phyloP scores from a whole-genome alignment of 805 yeast genomes.

The Monosporozyma unispora region DNA sequence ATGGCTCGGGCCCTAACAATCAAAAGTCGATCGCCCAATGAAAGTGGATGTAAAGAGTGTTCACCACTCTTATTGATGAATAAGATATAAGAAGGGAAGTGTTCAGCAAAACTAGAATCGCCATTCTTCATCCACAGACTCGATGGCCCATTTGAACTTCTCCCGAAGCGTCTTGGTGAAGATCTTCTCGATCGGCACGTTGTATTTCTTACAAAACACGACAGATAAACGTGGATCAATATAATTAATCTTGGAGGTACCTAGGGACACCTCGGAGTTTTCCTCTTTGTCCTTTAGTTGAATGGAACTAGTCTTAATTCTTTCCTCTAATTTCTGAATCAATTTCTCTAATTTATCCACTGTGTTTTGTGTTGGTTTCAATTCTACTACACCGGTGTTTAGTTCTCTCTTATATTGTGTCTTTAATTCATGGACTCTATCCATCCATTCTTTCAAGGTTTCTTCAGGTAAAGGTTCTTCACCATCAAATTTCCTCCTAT shows the following conservation, averaged over 20 bases:
- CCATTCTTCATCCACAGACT: slow-evolving; percentile 84
- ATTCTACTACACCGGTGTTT: slow-evolving; percentile 47
- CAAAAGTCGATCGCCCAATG: not conserved
- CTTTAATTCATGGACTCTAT: slow-evolving; percentile 43
- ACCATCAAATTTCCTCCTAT: slow-evolving; percentile 52
- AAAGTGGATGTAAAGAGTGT: not conserved
- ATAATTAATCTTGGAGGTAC: slow-evolving; percentile 89
- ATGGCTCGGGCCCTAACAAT: not conserved
- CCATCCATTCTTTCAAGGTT: slow-evolving; percentile 51
- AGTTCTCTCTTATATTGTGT: slow-evolving; percentile 49
- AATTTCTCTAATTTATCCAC: slow-evolving; percentile 67
- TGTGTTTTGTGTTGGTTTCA: slow-evolving; percentile 39
- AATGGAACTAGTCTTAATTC: slow-evolving; percentile 58
- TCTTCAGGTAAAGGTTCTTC: slow-evolving; percentile 45
- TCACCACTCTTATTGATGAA: too few species aligned
- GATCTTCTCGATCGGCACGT: slow-evolving; percentile 86
- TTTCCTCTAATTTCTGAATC: slow-evolving; percentile 59
- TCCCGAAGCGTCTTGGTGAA: slow-evolving; percentile 87
- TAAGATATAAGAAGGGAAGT: too few species aligned
- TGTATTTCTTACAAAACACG: slow-evolving; percentile 73
- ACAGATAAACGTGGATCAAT: slow-evolving; percentile 91
- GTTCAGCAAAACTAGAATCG: slow-evolving; percentile 53
- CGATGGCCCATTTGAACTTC: slow-evolving; percentile 93
- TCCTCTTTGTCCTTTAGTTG: slow-evolving; percentile 90
- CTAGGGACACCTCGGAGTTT: slow-evolving; percentile 84